Percentiles rank a stretch among this genome's conserved stretches.
Conservation (phyloP, 352 stramenopile species). For the Hyaloperonospora brassicae region DNA sequence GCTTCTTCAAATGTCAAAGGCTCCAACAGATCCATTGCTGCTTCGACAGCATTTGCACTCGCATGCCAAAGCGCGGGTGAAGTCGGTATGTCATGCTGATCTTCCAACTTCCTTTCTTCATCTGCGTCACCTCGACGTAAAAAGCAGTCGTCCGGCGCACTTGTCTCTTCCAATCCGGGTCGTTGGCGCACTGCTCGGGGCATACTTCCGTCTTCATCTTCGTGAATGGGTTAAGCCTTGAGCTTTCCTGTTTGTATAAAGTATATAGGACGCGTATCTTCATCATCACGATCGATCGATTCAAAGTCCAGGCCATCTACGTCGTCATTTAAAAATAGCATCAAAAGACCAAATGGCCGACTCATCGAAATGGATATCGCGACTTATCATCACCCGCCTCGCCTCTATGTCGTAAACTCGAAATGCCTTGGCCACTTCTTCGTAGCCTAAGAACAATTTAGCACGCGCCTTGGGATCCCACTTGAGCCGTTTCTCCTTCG, state of each 20-base stretch:
- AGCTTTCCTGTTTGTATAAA: background rate
- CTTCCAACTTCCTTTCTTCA: background rate
- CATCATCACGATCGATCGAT: background rate
- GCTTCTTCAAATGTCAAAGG: slow-evolving; percentile 10
- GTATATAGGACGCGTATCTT: background rate
- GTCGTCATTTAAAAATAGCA: background rate
- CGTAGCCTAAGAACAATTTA: background rate
- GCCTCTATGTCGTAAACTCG: background rate
- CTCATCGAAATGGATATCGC: slow-evolving; percentile 1
- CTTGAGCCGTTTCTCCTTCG: background rate
- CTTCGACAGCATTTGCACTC: background rate
- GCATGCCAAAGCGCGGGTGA: background rate
- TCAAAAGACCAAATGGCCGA: background rate
- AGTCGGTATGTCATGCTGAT: background rate
- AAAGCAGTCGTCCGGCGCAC: background rate
- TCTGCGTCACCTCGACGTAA: background rate
- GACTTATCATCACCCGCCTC: background rate
- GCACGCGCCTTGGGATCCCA: slow-evolving; percentile 1
- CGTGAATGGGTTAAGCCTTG: background rate
- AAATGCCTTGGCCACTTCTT: slow-evolving; percentile 2
- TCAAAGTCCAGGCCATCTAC: background rate
- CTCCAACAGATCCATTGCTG: background rate
- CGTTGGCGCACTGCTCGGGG: background rate
- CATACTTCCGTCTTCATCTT: background rate
- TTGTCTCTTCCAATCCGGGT: background rate